Percentiles rank a stretch among this genome's conserved stretches.
Conservation (phyloP, 139 green algal species). For the Medakamo hakoo region DNA sequence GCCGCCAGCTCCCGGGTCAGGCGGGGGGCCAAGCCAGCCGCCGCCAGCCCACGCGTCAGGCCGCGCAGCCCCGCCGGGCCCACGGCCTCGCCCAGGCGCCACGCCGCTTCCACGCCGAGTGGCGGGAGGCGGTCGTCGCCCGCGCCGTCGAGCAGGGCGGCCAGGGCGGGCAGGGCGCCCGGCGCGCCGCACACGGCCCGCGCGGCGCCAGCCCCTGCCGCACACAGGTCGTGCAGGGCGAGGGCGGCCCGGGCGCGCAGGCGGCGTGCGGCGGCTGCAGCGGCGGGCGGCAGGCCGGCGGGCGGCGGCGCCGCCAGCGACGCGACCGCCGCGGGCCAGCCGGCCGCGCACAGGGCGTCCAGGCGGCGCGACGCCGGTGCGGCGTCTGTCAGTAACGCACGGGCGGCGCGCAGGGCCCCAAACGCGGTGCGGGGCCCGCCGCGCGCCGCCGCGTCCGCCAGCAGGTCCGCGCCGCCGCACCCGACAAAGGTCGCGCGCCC, state of each 20-base stretch:
- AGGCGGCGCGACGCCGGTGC: neutral
- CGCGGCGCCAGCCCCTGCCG: too few species aligned
- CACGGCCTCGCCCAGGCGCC: neutral
- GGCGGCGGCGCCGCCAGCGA: too few species aligned
- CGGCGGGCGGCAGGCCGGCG: neutral
- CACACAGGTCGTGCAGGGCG: neutral
- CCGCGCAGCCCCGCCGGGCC: neutral
- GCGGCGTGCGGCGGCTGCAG: too few species aligned
- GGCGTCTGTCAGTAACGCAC: neutral
- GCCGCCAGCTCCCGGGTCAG: neutral
- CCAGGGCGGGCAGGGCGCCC: neutral
- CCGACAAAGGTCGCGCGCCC: too few species aligned
- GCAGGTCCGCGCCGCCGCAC: too few species aligned
- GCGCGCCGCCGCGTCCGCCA: too few species aligned
- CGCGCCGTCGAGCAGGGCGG: neutral
- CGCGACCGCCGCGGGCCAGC: neutral
- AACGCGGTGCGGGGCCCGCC: neutral
- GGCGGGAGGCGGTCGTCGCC: neutral
- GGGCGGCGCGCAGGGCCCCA: neutral
- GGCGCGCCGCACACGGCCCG: neutral
- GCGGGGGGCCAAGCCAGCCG: neutral
- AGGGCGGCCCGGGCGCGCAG: neutral
- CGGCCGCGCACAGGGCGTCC: neutral
- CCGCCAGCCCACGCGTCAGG: neutral
- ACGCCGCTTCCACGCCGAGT: neutral